Conservation (phyloP, 2,329 filamentous ascomycete species). For the Malbranchea zuffiana region DNA sequence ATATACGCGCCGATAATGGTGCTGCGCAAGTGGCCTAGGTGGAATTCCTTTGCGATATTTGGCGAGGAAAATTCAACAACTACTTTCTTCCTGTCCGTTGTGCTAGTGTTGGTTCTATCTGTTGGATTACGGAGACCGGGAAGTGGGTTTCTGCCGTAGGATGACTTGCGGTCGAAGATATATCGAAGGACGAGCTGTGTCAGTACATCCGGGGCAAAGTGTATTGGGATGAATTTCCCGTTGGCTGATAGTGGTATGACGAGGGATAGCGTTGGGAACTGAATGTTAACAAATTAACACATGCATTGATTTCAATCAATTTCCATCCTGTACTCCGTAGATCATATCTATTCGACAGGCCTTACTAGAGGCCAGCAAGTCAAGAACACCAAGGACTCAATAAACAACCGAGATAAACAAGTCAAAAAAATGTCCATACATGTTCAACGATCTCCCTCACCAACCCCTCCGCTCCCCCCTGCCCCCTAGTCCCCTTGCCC, state of each 20-base stretch:
- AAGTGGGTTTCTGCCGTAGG: constrained; percentile 54
- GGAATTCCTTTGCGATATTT: constrained; percentile 77
- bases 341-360: too few relatives aligned
- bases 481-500: constrained; percentile 51
- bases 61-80: constrained; percentile 77
- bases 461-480: too few relatives aligned
- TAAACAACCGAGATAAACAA: neutral
- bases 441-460: constrained; percentile 51
- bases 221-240: constrained; percentile 66
- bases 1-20: constrained; percentile 68
- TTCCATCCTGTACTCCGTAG: too few relatives aligned
- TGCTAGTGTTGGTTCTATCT: constrained; percentile 49
- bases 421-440: constrained; percentile 29
- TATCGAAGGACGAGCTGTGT: constrained; percentile 56
- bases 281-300: too few relatives aligned
- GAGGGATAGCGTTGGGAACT: constrained; percentile 66
- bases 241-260: constrained; percentile 57
- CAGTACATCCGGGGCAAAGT: constrained; percentile 61
- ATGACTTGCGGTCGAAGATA: constrained; percentile 50
- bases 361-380: too few relatives aligned
- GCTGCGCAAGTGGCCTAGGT: constrained; percentile 62
- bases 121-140: constrained; percentile 51
- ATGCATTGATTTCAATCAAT: too few relatives aligned
- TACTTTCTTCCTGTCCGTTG: constrained; percentile 51
- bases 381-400: neutral